These are phyloP conservation scores for Euphorbia schlechtendalii DNA, from an alignment of 441 rosid species.

Conservation along the genomic window DNA sequence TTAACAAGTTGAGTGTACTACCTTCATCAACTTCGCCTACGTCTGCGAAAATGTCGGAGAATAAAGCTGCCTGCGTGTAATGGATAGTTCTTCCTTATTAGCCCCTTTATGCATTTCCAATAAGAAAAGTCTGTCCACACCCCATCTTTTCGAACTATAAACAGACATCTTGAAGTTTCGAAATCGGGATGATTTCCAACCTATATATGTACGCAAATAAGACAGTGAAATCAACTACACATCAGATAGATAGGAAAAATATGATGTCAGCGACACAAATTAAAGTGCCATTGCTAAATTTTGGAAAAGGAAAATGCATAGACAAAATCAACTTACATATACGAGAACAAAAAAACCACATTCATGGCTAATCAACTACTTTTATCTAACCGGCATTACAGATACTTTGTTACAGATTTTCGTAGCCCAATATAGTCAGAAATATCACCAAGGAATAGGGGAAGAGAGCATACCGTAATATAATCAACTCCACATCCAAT, in stretches of 20 bases:
- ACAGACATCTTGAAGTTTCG: slow-evolving; percentile 67
- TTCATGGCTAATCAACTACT: not conserved
- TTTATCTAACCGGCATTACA: not conserved
- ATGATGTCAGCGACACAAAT: not conserved
- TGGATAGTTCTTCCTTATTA: slow-evolving; percentile 86
- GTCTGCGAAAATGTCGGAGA: slow-evolving; percentile 70
- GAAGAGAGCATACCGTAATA: slow-evolving; percentile 48
- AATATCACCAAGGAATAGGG: not conserved
- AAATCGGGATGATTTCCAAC: slow-evolving; percentile 82
- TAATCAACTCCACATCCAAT: slow-evolving; percentile 79
- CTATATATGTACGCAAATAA: slow-evolving; percentile 31
- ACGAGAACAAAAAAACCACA: no score
- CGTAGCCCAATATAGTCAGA: not conserved
- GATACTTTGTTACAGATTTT: not conserved
- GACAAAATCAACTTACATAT: no score
- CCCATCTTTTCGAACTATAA: slow-evolving; percentile 79
- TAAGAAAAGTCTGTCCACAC: slow-evolving; percentile 72
- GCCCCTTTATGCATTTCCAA: slow-evolving; percentile 96
- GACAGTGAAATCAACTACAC: slow-evolving; percentile 7
- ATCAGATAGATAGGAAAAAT: not conserved
- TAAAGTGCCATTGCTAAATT: not conserved
- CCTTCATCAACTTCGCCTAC: slow-evolving; percentile 36
- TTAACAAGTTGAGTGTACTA: slow-evolving; percentile 25
- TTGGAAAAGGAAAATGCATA: not conserved
- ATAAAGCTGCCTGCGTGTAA: slow-evolving; percentile 83